Percentiles rank a stretch among this genome's conserved stretches.
Evolutionary conservation across 208 protist genomes (phyloP).

Genomic region (Leishmania tarentolae): DNA sequence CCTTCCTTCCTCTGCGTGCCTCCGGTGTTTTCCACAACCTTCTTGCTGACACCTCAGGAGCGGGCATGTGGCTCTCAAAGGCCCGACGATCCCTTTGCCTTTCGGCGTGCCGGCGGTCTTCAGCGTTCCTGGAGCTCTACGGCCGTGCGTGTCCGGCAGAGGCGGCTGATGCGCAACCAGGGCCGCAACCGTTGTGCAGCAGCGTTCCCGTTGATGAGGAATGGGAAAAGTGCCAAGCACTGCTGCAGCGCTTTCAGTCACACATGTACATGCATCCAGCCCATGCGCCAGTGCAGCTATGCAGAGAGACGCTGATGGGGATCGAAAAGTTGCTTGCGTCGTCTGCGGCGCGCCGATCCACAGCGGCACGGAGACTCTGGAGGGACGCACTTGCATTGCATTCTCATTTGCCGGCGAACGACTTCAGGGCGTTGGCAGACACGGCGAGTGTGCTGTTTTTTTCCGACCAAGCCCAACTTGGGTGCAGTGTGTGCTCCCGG

Average conservation of each 20-base stretch:
- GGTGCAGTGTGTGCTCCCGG: conserved; percentile 2
- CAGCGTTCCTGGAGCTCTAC: conserved; percentile 33
- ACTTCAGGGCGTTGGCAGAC: conserved; percentile 13
- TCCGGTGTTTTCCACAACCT: not conserved
- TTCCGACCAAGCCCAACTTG: conserved; percentile 1
- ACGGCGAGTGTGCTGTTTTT: conserved; percentile 6
- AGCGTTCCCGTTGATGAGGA: not conserved
- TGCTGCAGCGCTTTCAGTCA: conserved; percentile 23
- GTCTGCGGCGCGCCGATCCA: conserved; percentile 20
- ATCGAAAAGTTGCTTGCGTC: conserved; percentile 18
- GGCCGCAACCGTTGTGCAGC: conserved; percentile 11
- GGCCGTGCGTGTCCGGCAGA: conserved; percentile 10
- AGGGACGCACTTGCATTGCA: conserved; percentile 23
- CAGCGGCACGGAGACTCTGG: conserved; percentile 18
- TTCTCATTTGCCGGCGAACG: conserved; percentile 4
- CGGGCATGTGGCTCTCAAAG: conserved; percentile 16
- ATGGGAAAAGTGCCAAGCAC: conserved; percentile 11
- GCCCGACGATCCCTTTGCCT: not conserved
- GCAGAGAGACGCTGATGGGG: conserved; percentile 21
- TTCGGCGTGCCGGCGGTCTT: conserved; percentile 10
- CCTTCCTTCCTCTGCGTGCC: not conserved
- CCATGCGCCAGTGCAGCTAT: conserved; percentile 6
- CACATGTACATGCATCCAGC: conserved; percentile 31
- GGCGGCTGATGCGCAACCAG: not conserved
- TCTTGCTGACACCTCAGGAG: not conserved